Percentiles rank a stretch among this genome's conserved stretches.
Conservation (phyloP, 2,329 filamentous ascomycete genomes). For the Teratosphaeria gauchensis region DNA sequence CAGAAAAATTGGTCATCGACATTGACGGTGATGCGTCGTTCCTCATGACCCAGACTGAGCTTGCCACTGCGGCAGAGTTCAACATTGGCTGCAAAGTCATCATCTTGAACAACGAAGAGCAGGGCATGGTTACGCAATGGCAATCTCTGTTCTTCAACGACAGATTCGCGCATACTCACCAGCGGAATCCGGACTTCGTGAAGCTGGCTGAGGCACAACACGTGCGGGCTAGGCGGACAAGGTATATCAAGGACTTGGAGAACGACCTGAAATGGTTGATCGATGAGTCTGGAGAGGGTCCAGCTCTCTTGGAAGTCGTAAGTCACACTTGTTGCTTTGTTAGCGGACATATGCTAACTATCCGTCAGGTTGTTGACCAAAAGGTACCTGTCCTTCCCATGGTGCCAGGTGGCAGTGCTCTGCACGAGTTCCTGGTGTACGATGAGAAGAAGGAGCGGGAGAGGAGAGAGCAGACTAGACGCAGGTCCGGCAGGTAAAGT, state of each 20-base stretch:
- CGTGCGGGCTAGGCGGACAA: conserved; percentile 62
- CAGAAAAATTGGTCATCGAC: conserved; percentile 80
- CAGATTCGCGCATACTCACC: conserved; percentile 84
- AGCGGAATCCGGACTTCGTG: conserved; percentile 91
- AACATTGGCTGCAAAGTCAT: conserved; percentile 95
- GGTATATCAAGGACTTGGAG: conserved; percentile 66
- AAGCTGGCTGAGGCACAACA: conserved; percentile 89
- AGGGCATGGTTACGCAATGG: conserved; percentile 99
- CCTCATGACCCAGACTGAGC: conserved; percentile 95
- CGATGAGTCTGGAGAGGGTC: conserved; percentile 62
- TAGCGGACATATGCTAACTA: neutral
- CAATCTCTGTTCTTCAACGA: conserved; percentile 96
- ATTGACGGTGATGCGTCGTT: conserved; percentile 99
- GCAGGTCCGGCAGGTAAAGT: conserved; percentile 27
- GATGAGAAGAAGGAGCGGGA: conserved; percentile 52
- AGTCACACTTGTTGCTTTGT: neutral
- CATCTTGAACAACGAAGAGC: conserved; percentile 91
- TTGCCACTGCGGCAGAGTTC: conserved; percentile 88
- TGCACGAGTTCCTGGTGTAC: conserved; percentile 90
- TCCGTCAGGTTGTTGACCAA: conserved; percentile 58
- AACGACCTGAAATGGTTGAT: conserved; percentile 82
- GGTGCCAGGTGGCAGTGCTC: conserved; percentile 77
- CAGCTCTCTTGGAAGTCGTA: conserved; percentile 74
- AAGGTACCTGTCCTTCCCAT: conserved; percentile 94
- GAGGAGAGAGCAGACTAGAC: conserved; percentile 26